These are phyloP conservation scores for Fusarium sp. DNA, from an alignment of 2,329 filamentous ascomycete genomes.

Conservation along the genomic window DNA sequence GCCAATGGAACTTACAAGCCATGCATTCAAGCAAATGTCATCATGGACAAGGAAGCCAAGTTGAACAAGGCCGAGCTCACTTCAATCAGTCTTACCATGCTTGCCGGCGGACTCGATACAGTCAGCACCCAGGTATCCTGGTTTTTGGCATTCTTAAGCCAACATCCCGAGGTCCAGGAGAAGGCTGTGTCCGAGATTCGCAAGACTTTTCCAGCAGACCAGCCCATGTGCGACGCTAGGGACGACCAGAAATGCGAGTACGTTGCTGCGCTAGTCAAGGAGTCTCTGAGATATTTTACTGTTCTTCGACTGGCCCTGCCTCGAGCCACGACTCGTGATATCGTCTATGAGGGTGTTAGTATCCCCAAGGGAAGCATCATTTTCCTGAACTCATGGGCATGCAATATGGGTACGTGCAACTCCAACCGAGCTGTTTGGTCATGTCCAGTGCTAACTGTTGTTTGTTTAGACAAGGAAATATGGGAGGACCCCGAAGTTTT, in stretches of 20 bases:
- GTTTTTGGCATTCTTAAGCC: slow-evolving; percentile 69
- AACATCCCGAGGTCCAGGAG: slow-evolving; percentile 70
- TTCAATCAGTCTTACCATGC: slow-evolving; percentile 74
- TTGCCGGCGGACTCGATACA: slow-evolving; percentile 74
- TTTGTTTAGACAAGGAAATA: slow-evolving; percentile 24
- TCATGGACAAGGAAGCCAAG: slow-evolving; percentile 70
- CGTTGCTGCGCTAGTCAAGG: slow-evolving; percentile 70
- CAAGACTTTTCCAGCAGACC: slow-evolving; percentile 60
- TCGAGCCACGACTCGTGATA: slow-evolving; percentile 68
- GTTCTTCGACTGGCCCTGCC: slow-evolving; percentile 72
- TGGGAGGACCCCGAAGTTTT: slow-evolving; percentile 65
- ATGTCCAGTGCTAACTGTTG: too few relatives aligned
- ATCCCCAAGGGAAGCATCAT: slow-evolving; percentile 72
- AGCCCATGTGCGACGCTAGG: slow-evolving; percentile 68
- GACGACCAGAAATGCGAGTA: slow-evolving; percentile 74
- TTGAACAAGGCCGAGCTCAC: slow-evolving; percentile 71
- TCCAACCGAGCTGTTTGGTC: too few relatives aligned
- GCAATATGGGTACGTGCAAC: slow-evolving; percentile 68
- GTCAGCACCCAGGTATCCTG: slow-evolving; percentile 73
- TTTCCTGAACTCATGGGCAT: slow-evolving; percentile 75
- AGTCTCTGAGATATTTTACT: slow-evolving; percentile 71
- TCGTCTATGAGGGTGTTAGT: slow-evolving; percentile 65
- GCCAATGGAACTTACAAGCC: slow-evolving; percentile 68
- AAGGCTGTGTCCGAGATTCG: slow-evolving; percentile 68
- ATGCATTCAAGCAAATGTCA: slow-evolving; percentile 75